These are phyloP conservation scores for Lecanicillium sp. DNA, from an alignment of 2,329 filamentous ascomycete species.

Conservation along the genomic window DNA sequence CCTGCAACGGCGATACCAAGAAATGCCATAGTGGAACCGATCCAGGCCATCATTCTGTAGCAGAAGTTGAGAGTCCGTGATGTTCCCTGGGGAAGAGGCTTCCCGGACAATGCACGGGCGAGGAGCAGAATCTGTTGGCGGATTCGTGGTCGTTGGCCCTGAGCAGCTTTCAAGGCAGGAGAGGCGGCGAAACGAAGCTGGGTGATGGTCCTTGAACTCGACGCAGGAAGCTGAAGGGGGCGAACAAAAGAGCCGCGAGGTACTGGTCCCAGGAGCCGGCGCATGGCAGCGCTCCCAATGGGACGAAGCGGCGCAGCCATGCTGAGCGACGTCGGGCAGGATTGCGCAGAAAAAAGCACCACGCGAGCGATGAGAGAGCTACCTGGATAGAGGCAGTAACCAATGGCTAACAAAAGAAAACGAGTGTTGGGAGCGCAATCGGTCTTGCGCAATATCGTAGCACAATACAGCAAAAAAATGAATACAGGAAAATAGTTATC, in stretches of 20 bases:
- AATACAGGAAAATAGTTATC: not conserved
- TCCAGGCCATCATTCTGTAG: conserved; percentile 56
- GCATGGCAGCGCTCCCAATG: not conserved
- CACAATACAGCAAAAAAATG: not conserved
- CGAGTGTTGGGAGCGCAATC: not conserved
- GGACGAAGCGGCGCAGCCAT: conserved; percentile 12
- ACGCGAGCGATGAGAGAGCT: not conserved
- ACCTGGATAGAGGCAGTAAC: conserved; percentile 1
- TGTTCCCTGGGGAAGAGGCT: conserved; percentile 42
- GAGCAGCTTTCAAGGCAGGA: not conserved
- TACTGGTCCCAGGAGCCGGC: not conserved
- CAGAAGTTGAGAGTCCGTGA: conserved; percentile 51
- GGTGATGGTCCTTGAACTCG: not conserved
- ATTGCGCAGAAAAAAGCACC: not conserved
- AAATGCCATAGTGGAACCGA: conserved; percentile 68
- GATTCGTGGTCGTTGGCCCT: not conserved
- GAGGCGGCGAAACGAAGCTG: conserved; percentile 2
- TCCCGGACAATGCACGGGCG: conserved; percentile 43
- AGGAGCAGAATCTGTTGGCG: conserved; percentile 20
- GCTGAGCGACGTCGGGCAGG: not conserved
- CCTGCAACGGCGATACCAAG: conserved; percentile 63
- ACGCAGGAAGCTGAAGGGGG: conserved; percentile 45
- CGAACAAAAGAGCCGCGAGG: conserved; percentile 47
- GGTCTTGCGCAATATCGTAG: not conserved
- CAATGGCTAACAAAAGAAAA: not conserved